Conservation (phyloP, 225 moss, liverwort and hornwort genomes). For the Anthoceros angustus region DNA sequence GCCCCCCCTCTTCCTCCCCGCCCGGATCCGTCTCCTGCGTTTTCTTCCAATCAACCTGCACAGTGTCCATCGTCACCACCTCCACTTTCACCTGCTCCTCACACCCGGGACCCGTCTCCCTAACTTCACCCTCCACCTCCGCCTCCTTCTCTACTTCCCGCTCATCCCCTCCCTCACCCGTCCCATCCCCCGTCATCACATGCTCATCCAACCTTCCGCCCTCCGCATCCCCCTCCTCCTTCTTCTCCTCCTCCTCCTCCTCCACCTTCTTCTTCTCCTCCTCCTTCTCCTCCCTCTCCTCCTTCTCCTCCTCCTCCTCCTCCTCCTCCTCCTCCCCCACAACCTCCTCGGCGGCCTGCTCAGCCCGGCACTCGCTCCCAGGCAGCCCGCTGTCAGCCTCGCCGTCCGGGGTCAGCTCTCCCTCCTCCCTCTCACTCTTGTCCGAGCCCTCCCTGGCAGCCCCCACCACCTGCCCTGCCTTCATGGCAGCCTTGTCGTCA, state of each 20-base stretch:
- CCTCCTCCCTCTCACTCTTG: constrained; percentile 72
- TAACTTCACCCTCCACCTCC: background rate
- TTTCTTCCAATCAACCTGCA: constrained; percentile 11
- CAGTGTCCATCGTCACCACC: background rate
- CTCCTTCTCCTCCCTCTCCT: constrained; percentile 22
- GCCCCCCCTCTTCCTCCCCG: constrained; percentile 17
- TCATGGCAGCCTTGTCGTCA: constrained; percentile 15
- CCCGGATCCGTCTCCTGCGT: constrained; percentile 14
- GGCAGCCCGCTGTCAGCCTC: background rate
- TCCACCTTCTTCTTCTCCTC: constrained; percentile 5
- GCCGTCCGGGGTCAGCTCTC: constrained; percentile 26
- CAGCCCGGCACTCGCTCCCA: too few species aligned
- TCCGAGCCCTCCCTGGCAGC: constrained; percentile 21
- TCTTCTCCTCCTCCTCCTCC: constrained; percentile 19
- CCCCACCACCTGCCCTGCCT: constrained; percentile 18
- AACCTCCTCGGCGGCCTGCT: too few species aligned
- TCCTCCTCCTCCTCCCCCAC: too few species aligned
- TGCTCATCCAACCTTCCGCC: constrained; percentile 26
- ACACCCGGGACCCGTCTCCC: background rate
- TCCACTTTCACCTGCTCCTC: background rate
- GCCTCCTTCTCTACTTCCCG: constrained; percentile 15
- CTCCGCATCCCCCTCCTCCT: too few species aligned
- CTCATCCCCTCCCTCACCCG: constrained; percentile 16
- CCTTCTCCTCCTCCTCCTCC: constrained; percentile 67
- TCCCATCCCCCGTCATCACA: too few species aligned